Base-by-base conservation (phyloP, 164 flowering plant genomes). In the Euptelea pleiosperma region DNA sequence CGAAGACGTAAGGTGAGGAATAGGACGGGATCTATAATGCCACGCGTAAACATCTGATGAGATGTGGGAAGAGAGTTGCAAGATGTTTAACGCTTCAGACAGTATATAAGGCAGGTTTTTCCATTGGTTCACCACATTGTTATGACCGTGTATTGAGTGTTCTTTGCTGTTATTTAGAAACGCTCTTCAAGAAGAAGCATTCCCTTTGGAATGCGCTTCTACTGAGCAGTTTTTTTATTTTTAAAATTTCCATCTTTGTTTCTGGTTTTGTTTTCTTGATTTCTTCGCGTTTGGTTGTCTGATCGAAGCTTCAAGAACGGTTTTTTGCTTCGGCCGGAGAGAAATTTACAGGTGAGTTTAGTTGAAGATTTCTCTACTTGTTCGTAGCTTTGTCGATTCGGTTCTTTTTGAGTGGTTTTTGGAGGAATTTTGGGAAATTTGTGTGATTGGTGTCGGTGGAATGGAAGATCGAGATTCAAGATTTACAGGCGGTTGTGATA, bases 191-290 rank as follows among this genome's bases (percentile, higher is more conserved):
- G 14, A 21, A 40, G 47, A 15, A 12, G 48, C 47, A 28, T 48
- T 50, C 45, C 21, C 18, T 37, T n/a, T 39, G 55, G 57, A 50
- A 60, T 50, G 56, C 64, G 28, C 54, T 59, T 34, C 62, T 36
- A 3, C 31, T 46, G 62, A 47, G 43, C n/a, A 16, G 4, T 11
- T 10, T 19, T 26, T 29, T 4, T 24, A n/a, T 14, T 48, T 29
- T 36, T 2, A 15, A 11, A 7, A 3, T 19, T 39, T 25, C 28
- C 8, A 2, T 35, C 8, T 29, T 15, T 8, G 2, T 36, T 1
- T 14, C 19, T 14, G 4, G 12, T 14, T 18, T n/a, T 56, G 11
- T 15, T 54, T 1, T 21, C 2, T 21, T 21, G 7, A 6, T 24
- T 54, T 19, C 14, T n/a, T n/a, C n/a, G n/a, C n/a, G n/a, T n/a